Percentiles rank a stretch among this genome's conserved stretches.
phyloP scores from a whole-genome alignment of 2,329 filamentous ascomycete genomes.

The Arthrobotrys musiformis region DNA sequence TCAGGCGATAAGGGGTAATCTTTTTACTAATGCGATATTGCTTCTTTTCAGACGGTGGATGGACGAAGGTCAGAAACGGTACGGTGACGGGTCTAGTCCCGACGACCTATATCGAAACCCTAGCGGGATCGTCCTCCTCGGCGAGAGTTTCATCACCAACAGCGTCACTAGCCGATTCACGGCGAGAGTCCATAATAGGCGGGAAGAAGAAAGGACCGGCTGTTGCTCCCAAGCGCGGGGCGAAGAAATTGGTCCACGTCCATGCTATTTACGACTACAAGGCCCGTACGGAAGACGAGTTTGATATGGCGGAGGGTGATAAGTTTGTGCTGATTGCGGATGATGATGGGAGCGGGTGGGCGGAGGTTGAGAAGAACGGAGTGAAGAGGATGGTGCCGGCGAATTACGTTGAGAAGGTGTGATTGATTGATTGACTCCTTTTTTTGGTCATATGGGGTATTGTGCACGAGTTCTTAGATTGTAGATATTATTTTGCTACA shows the following conservation, averaged over 20 bases:
- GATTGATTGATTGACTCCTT: background rate
- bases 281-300: conserved; percentile 85
- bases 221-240: conserved; percentile 87
- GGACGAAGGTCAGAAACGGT: conserved; percentile 83
- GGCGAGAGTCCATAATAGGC: conserved; percentile 24
- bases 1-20: background rate
- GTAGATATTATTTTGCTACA: conserved; percentile 19
- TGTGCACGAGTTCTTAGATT: background rate
- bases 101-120: conserved; percentile 81
- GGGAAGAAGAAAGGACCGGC: conserved; percentile 88
- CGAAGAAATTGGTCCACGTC: conserved; percentile 93
- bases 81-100: conserved; percentile 86
- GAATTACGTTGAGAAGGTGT: conserved; percentile 86
- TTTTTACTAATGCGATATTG: conserved; percentile 11
- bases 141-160: conserved; percentile 63
- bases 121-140: conserved; percentile 1
- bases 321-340: conserved; percentile 87
- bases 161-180: conserved; percentile 40
- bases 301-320: conserved; percentile 90
- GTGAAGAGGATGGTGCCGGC: conserved; percentile 88
- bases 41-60: conserved; percentile 67
- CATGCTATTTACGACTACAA: conserved; percentile 93
- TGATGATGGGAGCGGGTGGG: conserved; percentile 94
- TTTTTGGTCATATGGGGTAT: background rate
- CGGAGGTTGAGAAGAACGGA: conserved; percentile 92